Conservation (phyloP, 257 asterid genomes). For the Petunia secreta region DNA sequence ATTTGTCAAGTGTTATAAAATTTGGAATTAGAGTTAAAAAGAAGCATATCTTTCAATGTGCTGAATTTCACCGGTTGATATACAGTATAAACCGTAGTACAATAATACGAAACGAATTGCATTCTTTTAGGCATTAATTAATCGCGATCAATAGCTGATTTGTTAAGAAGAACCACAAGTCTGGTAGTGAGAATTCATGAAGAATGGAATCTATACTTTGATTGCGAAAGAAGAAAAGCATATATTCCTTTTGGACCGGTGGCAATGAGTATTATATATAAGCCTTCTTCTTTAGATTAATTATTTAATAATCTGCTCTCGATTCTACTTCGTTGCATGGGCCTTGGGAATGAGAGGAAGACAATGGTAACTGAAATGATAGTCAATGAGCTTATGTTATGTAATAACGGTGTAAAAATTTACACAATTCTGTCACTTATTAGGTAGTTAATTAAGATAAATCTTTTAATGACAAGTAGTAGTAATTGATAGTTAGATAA, state of each 20-base stretch:
- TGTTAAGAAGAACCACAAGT: background rate
- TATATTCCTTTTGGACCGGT: constrained; percentile 36
- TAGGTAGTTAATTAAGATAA: no score
- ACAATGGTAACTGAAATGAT: background rate
- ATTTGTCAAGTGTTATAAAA: no score
- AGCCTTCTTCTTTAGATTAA: constrained; percentile 29
- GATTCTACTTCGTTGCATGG: constrained; percentile 16
- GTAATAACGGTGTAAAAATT: no score
- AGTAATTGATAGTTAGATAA: no score
- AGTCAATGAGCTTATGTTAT: no score
- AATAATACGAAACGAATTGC: no score
- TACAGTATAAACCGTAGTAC: no score
- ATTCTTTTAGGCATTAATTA: background rate
- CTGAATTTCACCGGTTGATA: no score
- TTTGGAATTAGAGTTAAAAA: no score
- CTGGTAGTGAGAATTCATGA: background rate
- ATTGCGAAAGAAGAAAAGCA: constrained; percentile 52
- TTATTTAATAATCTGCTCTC: constrained; percentile 2
- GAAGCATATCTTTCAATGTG: no score
- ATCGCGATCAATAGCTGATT: background rate
- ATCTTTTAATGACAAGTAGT: no score
- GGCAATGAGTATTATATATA: constrained; percentile 22
- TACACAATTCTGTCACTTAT: no score
- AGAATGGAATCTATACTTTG: constrained; percentile 45
- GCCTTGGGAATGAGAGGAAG: background rate